Base-by-base conservation (phyloP, 208 protist genomes). In the Porcisia deanei region DNA sequence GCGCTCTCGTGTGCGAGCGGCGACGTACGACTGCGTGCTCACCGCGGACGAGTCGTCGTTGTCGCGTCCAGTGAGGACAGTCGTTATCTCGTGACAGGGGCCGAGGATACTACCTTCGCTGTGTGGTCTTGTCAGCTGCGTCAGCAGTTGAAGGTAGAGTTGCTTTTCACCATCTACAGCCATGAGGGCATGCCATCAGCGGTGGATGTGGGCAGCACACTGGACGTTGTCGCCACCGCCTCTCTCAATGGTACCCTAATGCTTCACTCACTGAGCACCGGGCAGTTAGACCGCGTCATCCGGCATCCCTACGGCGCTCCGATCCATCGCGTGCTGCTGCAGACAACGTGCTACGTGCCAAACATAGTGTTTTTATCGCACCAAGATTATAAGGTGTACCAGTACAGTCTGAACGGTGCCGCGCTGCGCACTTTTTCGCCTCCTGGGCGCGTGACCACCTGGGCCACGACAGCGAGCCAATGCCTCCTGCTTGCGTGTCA, bases 101-200 rank as follows among this genome's bases (percentile, higher is more conserved):
- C 89, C 12, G 87, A 94, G 87, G 96, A 98, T 79, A 97, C 96
- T 0, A 98, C 94, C 14, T 97, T 97, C 75, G 87, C 94, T 70
- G 88, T 98, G 22, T 98, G 94, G 93, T 81, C 73, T 34, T 95
- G 90, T 75, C 79, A 85, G 45, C 54, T 88, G n/a, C 77, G 78
- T 18, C 76, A 63, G 22, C 85, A 82, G 73, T 81, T 95, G 30
- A 77, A 85, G 53, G 87, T 92, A 58, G 69, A 87, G 37, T 57
- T 92, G n/a, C 73, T 90, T 52, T 97, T 95, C 75, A 90, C 85
- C 30, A 89, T 98, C 8, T 89, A 90, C 75, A 89, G 89, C 54
- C 95, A 98, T 81, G 91, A 97, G 67, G 91, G 93, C 69, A 87
- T 90, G 67, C 91, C 94, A 4, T 90, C 90, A 1, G 89, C 92